phyloP scores from a whole-genome alignment of 768 basidiomycete genomes.

The Tephrocybe sp. region DNA sequence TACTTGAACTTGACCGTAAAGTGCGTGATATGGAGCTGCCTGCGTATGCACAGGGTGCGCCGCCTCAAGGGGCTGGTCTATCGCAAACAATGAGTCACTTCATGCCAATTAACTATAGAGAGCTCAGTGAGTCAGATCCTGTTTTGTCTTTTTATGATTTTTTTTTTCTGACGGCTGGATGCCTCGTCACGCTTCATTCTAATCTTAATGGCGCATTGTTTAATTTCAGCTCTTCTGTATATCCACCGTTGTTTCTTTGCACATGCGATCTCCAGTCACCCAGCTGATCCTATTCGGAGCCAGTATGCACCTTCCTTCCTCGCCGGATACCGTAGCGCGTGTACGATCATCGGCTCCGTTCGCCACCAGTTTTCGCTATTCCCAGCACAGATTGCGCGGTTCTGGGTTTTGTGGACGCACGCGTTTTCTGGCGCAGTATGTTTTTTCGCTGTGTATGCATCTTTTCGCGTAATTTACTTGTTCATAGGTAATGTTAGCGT shows the following conservation, averaged over 20 bases:
- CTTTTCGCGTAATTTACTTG: not conserved
- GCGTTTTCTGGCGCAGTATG: slow-evolving; percentile 65
- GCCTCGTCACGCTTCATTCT: not conserved
- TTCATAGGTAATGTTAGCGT: slow-evolving; percentile 69
- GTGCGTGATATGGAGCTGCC: slow-evolving; percentile 71
- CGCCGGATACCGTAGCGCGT: slow-evolving; percentile 67
- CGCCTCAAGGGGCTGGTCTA: slow-evolving; percentile 50
- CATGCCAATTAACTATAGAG: slow-evolving; percentile 75
- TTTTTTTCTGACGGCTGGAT: not conserved
- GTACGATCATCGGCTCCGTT: slow-evolving; percentile 51
- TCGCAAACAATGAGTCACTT: slow-evolving; percentile 69
- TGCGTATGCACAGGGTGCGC: slow-evolving; percentile 52
- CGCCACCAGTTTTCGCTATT: slow-evolving; percentile 49
- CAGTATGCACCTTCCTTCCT: slow-evolving; percentile 67
- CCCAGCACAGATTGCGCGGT: slow-evolving; percentile 59
- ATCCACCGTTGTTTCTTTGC: slow-evolving; percentile 79
- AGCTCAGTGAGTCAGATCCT: slow-evolving; percentile 59
- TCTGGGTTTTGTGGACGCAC: slow-evolving; percentile 77
- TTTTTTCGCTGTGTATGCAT: slow-evolving; percentile 8
- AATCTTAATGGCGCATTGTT: not conserved
- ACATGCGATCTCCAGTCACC: slow-evolving; percentile 64
- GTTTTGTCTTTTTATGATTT: not conserved
- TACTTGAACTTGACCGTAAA: slow-evolving; percentile 66
- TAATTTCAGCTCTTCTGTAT: slow-evolving; percentile 58
- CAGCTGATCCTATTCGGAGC: slow-evolving; percentile 68